Conservation (phyloP, 345 rosid species). For the Raphanus sativus region DNA sequence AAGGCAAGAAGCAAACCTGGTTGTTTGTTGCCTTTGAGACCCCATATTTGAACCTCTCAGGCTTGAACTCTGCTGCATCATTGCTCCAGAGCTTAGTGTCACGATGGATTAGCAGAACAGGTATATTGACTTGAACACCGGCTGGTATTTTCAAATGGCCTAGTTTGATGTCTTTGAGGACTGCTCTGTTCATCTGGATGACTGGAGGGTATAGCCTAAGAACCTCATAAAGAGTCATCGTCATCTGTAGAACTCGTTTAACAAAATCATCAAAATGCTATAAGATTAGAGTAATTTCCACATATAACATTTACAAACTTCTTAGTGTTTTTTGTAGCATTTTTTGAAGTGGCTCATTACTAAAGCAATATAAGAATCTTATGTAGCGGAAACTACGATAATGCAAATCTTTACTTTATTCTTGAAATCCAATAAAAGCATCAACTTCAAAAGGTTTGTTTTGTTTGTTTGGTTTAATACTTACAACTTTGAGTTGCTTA, state of each 20-base stretch:
- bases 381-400: neutral
- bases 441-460: neutral
- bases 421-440: neutral
- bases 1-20: conserved; percentile 33
- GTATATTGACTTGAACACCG: conserved; percentile 35
- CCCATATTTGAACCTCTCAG: conserved; percentile 49
- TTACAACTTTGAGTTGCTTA: conserved; percentile 46
- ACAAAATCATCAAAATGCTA: neutral
- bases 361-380: neutral
- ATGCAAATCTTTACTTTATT: no score
- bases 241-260: conserved; percentile 17
- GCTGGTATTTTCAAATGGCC: conserved; percentile 43
- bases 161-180: conserved; percentile 41
- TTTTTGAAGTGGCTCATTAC: neutral
- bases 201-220: conserved; percentile 34
- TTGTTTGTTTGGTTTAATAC: conserved; percentile 13
- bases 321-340: neutral
- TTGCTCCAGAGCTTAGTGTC: conserved; percentile 55
- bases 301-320: neutral
- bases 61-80: conserved; percentile 58
- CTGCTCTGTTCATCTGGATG: conserved; percentile 2
- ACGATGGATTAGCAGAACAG: conserved; percentile 41
- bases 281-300: neutral
- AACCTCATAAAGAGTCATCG: conserved; percentile 34
- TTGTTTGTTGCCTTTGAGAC: conserved; percentile 53